Evolutionary conservation across 495 filamentous ascomycete genomes (phyloP).

Genomic region (Penicillium verhagenii): DNA sequence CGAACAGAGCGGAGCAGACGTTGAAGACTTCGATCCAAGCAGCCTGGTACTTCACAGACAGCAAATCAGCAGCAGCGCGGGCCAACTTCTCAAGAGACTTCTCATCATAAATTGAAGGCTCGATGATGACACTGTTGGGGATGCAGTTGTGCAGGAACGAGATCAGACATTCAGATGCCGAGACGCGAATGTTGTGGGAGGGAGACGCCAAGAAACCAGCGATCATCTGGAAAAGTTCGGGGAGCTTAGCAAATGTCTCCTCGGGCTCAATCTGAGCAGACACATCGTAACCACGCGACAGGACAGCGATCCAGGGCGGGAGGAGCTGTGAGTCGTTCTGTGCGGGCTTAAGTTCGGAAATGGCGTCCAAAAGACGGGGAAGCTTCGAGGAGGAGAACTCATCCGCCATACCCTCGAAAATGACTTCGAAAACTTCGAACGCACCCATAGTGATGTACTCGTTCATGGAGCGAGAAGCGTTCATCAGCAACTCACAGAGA

Average conservation of each 20-base stretch:
- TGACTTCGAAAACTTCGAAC: constrained; percentile 95
- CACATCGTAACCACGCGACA: constrained; percentile 92
- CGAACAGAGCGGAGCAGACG: constrained; percentile 82
- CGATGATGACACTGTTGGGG: constrained; percentile 72
- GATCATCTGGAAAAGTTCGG: constrained; percentile 74
- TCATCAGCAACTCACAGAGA: constrained; percentile 83
- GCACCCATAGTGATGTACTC: constrained; percentile 94
- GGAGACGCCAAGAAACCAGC: constrained; percentile 78
- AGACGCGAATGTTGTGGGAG: constrained; percentile 87
- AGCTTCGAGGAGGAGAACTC: constrained; percentile 85
- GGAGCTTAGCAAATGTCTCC: constrained; percentile 85
- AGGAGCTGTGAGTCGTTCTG: constrained; percentile 89
- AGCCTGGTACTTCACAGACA: constrained; percentile 86
- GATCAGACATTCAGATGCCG: constrained; percentile 90
- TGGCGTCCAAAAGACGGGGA: constrained; percentile 79
- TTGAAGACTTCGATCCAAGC: constrained; percentile 97
- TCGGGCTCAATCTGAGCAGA: constrained; percentile 80
- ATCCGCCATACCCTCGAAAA: constrained; percentile 86
- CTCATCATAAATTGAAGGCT: constrained; percentile 87
- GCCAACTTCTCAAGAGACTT: constrained; percentile 76
- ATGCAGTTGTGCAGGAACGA: constrained; percentile 89
- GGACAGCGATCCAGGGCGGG: constrained; percentile 92
- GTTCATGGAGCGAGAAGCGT: constrained; percentile 82
- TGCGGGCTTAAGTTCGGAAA: constrained; percentile 84
- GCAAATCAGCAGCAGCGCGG: constrained; percentile 61